Evolutionary conservation across 805 yeast genomes (phyloP).

Genomic region (Candida berthetii): DNA sequence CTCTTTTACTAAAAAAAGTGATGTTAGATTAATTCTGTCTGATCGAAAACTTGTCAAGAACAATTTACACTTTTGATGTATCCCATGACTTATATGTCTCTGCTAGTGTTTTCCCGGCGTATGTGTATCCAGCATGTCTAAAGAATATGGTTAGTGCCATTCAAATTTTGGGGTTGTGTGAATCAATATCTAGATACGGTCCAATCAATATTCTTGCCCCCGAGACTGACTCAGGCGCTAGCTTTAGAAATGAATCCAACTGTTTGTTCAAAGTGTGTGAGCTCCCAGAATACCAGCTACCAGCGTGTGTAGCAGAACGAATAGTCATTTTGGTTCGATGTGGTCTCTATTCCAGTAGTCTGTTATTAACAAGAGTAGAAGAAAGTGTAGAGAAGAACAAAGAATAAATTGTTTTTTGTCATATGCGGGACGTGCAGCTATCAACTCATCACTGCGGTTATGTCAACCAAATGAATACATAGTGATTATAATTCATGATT

Average conservation of each 20-base stretch:
- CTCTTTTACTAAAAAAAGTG: constrained; percentile 35
- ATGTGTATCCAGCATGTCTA: constrained; percentile 87
- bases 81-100: constrained; percentile 74
- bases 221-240: constrained; percentile 25
- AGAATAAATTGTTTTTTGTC: no score
- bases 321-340: constrained; percentile 34
- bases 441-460: no score
- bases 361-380: constrained; percentile 41
- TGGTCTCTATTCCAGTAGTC: no score
- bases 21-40: no score
- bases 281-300: constrained; percentile 74
- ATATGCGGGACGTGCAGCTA: no score
- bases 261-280: constrained; percentile 38
- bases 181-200: no score
- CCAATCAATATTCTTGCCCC: constrained; percentile 51
- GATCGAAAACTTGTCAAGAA: no score
- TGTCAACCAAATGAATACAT: no score
- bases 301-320: constrained; percentile 42
- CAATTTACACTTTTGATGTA: constrained; percentile 31
- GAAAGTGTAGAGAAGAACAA: no score
- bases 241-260: constrained; percentile 38
- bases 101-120: constrained; percentile 73
- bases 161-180: constrained; percentile 28
- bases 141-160: constrained; percentile 19
- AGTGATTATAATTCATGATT: no score